phyloP scores from a whole-genome alignment of 331 rosid species.

The Stylosanthes scabra region DNA sequence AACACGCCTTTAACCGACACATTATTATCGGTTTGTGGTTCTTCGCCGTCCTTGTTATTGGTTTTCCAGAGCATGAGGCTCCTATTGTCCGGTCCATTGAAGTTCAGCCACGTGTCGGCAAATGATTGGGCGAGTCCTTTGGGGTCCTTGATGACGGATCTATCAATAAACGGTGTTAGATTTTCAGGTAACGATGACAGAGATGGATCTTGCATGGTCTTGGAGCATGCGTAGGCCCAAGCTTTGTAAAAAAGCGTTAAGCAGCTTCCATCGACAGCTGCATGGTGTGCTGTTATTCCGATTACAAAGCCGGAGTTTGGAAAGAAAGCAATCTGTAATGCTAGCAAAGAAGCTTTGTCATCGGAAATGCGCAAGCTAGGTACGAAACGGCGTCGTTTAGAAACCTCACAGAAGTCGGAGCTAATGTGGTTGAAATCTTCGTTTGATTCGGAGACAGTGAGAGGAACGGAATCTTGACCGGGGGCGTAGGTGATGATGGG shows the following conservation, averaged over 20 bases:
- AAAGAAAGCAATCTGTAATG: slow-evolving; percentile 48
- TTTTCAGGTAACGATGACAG: neutral
- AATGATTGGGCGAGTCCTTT: slow-evolving; percentile 3
- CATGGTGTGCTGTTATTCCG: slow-evolving; percentile 53
- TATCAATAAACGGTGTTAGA: slow-evolving; percentile 40
- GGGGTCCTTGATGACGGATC: slow-evolving; percentile 38
- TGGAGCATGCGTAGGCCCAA: slow-evolving; percentile 50
- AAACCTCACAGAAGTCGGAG: slow-evolving; percentile 29
- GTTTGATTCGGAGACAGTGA: slow-evolving; percentile 43
- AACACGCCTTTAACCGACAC: slow-evolving; percentile 37
- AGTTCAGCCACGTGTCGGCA: neutral
- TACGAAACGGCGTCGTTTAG: slow-evolving; percentile 22
- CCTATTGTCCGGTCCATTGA: slow-evolving; percentile 24
- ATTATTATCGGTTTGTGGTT: neutral
- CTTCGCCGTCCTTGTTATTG: neutral
- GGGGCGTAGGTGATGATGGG: slow-evolving; percentile 34
- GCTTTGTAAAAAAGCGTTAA: slow-evolving; percentile 40
- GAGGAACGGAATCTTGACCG: slow-evolving; percentile 35
- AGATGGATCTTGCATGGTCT: neutral
- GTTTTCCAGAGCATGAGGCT: slow-evolving; percentile 30
- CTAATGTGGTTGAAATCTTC: slow-evolving; percentile 27
- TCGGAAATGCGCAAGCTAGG: slow-evolving; percentile 37
- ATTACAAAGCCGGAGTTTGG: slow-evolving; percentile 43
- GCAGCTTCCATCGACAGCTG: slow-evolving; percentile 40
- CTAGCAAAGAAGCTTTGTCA: slow-evolving; percentile 37